Base-by-base conservation (phyloP, 768 basidiomycete genomes). In the Termitomyces sp. region DNA sequence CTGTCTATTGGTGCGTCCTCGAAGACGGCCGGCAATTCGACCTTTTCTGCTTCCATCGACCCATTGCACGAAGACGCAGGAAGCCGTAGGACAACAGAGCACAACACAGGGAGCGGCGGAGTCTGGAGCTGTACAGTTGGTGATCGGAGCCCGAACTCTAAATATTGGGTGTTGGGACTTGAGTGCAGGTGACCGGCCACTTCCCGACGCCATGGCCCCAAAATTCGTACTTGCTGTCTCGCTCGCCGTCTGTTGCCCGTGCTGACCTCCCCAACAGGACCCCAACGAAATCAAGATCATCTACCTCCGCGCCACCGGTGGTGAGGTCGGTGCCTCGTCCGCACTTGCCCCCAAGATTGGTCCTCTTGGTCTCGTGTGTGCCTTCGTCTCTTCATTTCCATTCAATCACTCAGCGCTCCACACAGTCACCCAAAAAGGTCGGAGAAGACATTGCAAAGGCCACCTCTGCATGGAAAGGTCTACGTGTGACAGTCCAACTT, bases 391-490 rank as follows among this genome's bases (percentile, higher is more conserved):
- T 45, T 45, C 51, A 37, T 54, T 37, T 33, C 54, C 41, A 5
- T 63, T 70, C 58, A 70, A 37, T 39, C 54, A 12, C 64, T 70
- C 58, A 71, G 36, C 37, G 53, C 55, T 31, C 41, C 2, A 24
- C 58, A 52, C 67, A 98, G 97, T 98, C 97, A 59, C 97, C 97
- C 68, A 99, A 99, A 83, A 98, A 98, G 82, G 97, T 99, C 77
- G 97, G 97, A 78, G 97, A 99, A 93, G 97, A 99, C 79, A 99
- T 99, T 73, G 97, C 97, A 68, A 99, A 99, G 76, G 96, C 96
- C 59, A 99, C 97, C 61, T 85, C 87, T 50, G 88, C 88, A 73
- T 99, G 97, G 97, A 99, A 99, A 78, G 97, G 97, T 80, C 93
- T 98, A 72, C 93, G 95, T 62, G 96, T 99, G 60, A 98, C 97